Base-by-base conservation (phyloP, 768 basidiomycete species). In the Obba rivulosa region DNA sequence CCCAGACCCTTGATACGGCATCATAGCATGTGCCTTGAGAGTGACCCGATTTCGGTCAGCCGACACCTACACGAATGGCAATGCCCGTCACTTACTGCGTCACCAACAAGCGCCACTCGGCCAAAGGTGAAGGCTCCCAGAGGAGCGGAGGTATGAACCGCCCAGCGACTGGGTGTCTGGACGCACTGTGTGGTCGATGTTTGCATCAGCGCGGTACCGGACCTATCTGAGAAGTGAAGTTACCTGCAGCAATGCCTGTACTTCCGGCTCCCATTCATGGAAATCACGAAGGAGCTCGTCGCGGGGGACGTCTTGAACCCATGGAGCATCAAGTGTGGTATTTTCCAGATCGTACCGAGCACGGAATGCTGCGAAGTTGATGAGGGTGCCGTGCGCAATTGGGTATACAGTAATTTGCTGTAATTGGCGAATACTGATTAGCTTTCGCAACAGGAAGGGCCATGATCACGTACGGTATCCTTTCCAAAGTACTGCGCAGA, bases 381-480 rank as follows among this genome's bases (percentile, higher is more conserved):
- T 66, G 50, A 73, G 63, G 53, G 69, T 74, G 5, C 82, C 81
- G 24, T 70, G 70, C 3, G 78, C 69, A 13, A 87, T 78, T 0
- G 82, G 76, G 60, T 87, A 86, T 2, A 72, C 75, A 14, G 86
- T 70, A 36, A 83, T 60, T 57, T 78, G 78, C 85, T 87, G 47
- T 21, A 40, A 36, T 24, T 8, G 4, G 40, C 25, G 17, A 18
- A 16, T 2, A 9, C 14, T n/a, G 20, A 49, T 34, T 8, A 20
- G 20, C 1, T 7, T n/a, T 44, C 16, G 13, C 45, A 4, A 35
- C 8, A 13, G 11, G 22, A 11, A 23, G 35, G 5, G n/a, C 5
- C 3, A 9, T 3, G 17, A 9, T 8, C 16, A 49, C 61, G 24
- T 13, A 62, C 62, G 37, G 56, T 50, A 34, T 66, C 53, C 24